These are phyloP conservation scores for Hypomyces perniciosus DNA, from an alignment of 2,329 filamentous ascomycete species.

Conservation along the genomic window DNA sequence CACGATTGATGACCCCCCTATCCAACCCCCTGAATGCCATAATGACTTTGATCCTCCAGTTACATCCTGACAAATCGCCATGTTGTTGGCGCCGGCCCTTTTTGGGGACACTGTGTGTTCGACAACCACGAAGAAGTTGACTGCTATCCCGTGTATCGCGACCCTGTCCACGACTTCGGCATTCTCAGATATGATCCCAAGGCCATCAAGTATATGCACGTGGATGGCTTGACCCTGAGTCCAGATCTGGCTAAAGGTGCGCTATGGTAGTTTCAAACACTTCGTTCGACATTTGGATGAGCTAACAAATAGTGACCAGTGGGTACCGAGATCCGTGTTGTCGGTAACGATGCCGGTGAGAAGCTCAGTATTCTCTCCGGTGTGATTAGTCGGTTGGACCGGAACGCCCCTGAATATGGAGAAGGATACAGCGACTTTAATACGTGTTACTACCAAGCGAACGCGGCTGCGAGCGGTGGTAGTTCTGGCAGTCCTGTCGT, in stretches of 20 bases:
- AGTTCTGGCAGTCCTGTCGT: constrained; percentile 98
- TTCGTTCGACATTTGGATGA: background rate
- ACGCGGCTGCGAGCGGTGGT: constrained; percentile 90
- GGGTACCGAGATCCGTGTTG: constrained; percentile 89
- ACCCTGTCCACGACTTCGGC: constrained; percentile 97
- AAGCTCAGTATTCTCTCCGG: constrained; percentile 97
- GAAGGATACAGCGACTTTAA: constrained; percentile 99
- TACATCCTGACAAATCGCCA: constrained; percentile 87
- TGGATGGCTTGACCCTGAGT: constrained; percentile 71
- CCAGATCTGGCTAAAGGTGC: constrained; percentile 73
- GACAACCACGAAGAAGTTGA: constrained; percentile 98
- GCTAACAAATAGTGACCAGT: constrained; percentile 42
- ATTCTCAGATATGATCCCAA: constrained; percentile 94
- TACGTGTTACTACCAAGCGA: constrained; percentile 93
- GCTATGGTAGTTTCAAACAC: constrained; percentile 15
- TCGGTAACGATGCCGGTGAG: constrained; percentile 97
- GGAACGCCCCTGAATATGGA: constrained; percentile 95
- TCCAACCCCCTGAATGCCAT: background rate
- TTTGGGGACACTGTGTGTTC: constrained; percentile 97
- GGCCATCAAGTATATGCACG: constrained; percentile 93
- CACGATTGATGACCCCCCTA: background rate
- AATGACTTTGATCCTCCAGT: constrained; percentile 25
- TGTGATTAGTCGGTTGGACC: constrained; percentile 90
- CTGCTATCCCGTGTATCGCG: constrained; percentile 92
- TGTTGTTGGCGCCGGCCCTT: constrained; percentile 90